Evolutionary conservation across 176 grass and related monocot genomes (phyloP), one percentile per base, ranked within the genome.

Genomic region (Rhynchospora pubera): DNA sequence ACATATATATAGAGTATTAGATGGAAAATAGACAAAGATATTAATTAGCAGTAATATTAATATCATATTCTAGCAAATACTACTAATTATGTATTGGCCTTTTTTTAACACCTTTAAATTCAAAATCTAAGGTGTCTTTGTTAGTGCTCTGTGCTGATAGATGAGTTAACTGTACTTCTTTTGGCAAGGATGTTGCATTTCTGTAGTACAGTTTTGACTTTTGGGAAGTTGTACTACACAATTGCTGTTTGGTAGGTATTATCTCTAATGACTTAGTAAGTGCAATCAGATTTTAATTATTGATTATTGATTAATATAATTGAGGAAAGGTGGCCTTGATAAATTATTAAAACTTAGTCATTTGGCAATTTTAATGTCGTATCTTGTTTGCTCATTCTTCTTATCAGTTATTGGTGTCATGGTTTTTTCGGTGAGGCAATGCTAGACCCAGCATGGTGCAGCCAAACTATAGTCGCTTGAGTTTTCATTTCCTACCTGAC

Each of bases 161-260:
- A 83, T 60, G 26, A 28, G 26, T 28, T 28, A 56, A 39, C 46
- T 48, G 21, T 79, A 51, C 51, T 78, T 64, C 24, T 76, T 61
- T 70, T 24, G 39, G n/a, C 5, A 42, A 48, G 18, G 10, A 47
- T n/a, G 43, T 74, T 70, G 32, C 32, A 28, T 58, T 42, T 5
- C 11, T 88, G 77, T 57, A 69, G 55, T 79, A 39, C 32, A 85
- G 44, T 70, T 79, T 77, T 87, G 90, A 87, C 90, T 83, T 89
- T 87, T 57, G 23, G 44, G 59, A 42, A 14, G 65, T 82, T 89
- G 87, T 89, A 92, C 90, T 89, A 61, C 87, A 87, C 56, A 43
- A 60, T 46, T 21, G 39, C 15, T 84, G 52, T 64, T 28, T 60
- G 15, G 59, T 74, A 59, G 22, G 55, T 59, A 19, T 57, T 62